Evolutionary conservation across 306 rosid genomes (phyloP).

Genomic region (Medicago arabica): DNA sequence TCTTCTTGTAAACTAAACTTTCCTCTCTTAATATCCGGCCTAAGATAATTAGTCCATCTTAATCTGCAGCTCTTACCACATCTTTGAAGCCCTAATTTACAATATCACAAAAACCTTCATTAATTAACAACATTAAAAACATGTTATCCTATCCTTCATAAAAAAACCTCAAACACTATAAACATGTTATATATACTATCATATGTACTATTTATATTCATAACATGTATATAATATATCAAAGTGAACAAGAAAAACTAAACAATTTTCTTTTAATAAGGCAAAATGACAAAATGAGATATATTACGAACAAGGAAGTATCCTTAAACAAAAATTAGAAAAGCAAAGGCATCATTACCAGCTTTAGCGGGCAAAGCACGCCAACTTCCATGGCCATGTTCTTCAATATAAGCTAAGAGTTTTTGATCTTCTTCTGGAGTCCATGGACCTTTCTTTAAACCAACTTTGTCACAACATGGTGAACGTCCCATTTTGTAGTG

Average conservation of each 20-base stretch:
- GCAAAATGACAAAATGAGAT: too few species aligned
- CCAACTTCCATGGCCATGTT: slow-evolving; percentile 99
- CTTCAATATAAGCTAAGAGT: slow-evolving; percentile 91
- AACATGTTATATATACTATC: neutral
- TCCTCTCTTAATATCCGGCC: slow-evolving; percentile 99
- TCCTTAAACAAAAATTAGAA: neutral
- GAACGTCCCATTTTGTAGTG: slow-evolving; percentile 85
- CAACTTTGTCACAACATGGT: slow-evolving; percentile 98
- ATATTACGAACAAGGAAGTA: too few species aligned
- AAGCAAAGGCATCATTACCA: slow-evolving; percentile 48
- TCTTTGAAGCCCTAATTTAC: slow-evolving; percentile 83
- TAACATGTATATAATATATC: neutral
- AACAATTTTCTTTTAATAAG: too few species aligned
- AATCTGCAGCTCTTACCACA: slow-evolving; percentile 99
- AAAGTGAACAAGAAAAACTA: neutral
- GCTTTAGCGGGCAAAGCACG: slow-evolving; percentile 97
- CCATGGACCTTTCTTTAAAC: slow-evolving; percentile 99
- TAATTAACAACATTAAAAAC: neutral
- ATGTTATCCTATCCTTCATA: neutral
- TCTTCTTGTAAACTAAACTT: slow-evolving; percentile 98
- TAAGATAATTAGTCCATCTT: slow-evolving; percentile 96
- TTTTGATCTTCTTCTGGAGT: slow-evolving; percentile 99
- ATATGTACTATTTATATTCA: neutral
- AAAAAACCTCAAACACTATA: neutral
- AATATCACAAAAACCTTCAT: neutral